Evolutionary conservation across 2,329 filamentous ascomycete species (phyloP), one percentile per base, ranked within the genome.

Genomic region (Fusarium xyrophilum): DNA sequence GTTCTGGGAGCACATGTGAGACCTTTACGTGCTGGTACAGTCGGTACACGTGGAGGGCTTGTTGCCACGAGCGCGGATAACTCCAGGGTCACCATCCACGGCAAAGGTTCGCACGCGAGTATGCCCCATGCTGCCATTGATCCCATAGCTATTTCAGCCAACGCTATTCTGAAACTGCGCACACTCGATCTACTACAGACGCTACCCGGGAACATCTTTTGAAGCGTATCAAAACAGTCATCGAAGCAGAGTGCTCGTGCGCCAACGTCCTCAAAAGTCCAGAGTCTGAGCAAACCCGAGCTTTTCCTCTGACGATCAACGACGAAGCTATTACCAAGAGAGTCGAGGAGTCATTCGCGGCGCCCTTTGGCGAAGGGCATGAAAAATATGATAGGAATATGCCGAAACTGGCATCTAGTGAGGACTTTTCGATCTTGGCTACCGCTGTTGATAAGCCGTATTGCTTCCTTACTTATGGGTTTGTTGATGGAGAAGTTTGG

Each of bases 211-310:
- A 78, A 13, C 74, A 73, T 4, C 71, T 85, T 0, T 51, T 80
- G 13, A 69, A 69, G 1, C 70, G 78, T 0, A 80, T 85, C 15
- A 70, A 74, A 55, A 72, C 79, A 2, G 80, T 85, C 15, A 80
- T 89, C 0, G 76, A 83, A 15, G 84, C 85, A 0, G 88, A 90
- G 67, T 83, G 83, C 27, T 60, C 75, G 7, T 87, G 86, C 1
- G 79, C 79, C 6, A 82, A 82, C 5, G 80, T 80, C 0, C 76
- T 79, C 0, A 70, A 77, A 44, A 73, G 77, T 19, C 85, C 86
- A 0, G 76, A 72, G 3, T 79, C 88, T 30, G 77, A 76, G 17
- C 73, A 75, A 28, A 82, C 78, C 0, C 71, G 74, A 1, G 77
- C 78, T 4, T 82, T 84, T 10, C 86, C 86, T 0, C 73, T 85